Evolutionary conservation across 139 green algal species (phyloP).

Genomic region (Chlorella vulgaris): DNA sequence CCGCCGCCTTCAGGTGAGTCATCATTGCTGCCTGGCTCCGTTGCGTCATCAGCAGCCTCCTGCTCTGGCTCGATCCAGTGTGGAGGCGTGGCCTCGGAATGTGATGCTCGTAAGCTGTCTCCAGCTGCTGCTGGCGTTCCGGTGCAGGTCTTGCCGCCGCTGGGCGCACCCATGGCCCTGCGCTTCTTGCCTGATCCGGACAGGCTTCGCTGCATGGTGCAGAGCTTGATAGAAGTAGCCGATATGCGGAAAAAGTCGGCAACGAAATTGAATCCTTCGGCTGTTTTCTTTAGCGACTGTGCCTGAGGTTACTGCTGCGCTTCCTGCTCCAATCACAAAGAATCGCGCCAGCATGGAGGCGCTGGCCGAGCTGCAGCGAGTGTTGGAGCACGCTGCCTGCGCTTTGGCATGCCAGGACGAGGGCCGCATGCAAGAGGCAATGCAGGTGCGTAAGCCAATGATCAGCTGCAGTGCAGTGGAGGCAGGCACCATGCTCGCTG

Average conservation of each 20-base stretch:
- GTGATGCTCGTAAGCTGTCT: neutral
- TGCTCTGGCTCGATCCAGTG: neutral
- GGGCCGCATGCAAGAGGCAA: slow-evolving; percentile 4
- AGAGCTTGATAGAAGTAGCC: no score
- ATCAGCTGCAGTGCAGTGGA: neutral
- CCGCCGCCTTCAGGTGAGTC: neutral
- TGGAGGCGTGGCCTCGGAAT: neutral
- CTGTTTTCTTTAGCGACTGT: no score
- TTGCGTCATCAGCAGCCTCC: neutral
- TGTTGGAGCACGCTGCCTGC: neutral
- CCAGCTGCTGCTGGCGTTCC: neutral
- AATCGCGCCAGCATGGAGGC: no score
- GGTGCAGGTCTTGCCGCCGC: neutral
- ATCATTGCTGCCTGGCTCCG: neutral
- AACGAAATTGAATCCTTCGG: no score
- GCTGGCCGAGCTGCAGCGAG: slow-evolving; percentile 12
- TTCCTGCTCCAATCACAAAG: no score
- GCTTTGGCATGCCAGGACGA: slow-evolving; percentile 8
- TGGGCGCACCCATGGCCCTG: neutral
- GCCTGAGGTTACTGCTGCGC: no score
- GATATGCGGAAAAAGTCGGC: no score
- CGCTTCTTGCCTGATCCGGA: neutral
- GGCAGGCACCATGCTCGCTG: no score
- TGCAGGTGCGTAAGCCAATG: neutral
- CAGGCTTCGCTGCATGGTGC: no score